Evolutionary conservation across 176 grass and related monocot genomes (phyloP).

Genomic region (Juncus inflexus): DNA sequence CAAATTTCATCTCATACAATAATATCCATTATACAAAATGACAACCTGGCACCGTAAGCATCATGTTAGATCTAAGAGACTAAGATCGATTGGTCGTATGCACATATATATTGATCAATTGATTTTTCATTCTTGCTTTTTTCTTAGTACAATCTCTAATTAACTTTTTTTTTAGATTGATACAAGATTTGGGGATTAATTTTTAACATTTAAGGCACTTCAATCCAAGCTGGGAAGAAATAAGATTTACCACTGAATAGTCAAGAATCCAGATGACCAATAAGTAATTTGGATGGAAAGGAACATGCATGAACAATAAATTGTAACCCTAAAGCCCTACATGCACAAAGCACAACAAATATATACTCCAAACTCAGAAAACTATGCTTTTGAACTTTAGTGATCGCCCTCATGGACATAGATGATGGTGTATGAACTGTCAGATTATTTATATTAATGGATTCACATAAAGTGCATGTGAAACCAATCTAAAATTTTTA

Average conservation of each 20-base stretch:
- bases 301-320: slow-evolving; percentile 35
- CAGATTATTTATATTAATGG: too few species aligned
- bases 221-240: too few species aligned
- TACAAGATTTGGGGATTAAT: too few species aligned
- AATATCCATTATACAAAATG: slow-evolving; percentile 4
- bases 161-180: too few species aligned
- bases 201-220: too few species aligned
- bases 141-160: too few species aligned
- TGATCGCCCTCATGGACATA: not conserved
- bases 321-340: slow-evolving; percentile 25
- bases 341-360: slow-evolving; percentile 38
- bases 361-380: slow-evolving; percentile 37
- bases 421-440: slow-evolving; percentile 1
- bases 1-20: slow-evolving; percentile 2
- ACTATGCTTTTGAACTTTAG: slow-evolving; percentile 11
- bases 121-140: too few species aligned
- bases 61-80: not conserved
- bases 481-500: not conserved
- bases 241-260: too few species aligned
- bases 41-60: slow-evolving; percentile 12
- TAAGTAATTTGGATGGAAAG: slow-evolving; percentile 8
- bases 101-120: slow-evolving; percentile 5
- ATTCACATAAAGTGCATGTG: too few species aligned
- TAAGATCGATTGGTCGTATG: slow-evolving; percentile 27
- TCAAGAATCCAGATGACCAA: slow-evolving; percentile 31